Evolutionary conservation across 768 basidiomycete species (phyloP).

Genomic region (Podaxis pistillaris): DNA sequence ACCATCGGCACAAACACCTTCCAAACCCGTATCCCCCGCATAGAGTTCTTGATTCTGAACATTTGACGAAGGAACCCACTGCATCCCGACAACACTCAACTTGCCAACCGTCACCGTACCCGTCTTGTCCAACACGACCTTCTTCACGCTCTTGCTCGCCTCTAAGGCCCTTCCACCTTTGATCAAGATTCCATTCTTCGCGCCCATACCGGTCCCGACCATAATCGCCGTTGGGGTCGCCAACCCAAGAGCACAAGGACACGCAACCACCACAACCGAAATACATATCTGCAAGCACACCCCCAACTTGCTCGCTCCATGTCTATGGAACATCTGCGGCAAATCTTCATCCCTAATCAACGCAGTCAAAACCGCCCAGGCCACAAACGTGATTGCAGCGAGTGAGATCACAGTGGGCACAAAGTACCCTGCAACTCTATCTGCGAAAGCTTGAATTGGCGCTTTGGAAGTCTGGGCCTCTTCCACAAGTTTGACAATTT

Average conservation of each 20-base stretch:
- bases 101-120: conserved; percentile 98
- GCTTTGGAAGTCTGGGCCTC: conserved; percentile 98
- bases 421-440: conserved; percentile 92
- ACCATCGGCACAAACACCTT: conserved; percentile 59
- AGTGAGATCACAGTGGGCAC: conserved; percentile 90
- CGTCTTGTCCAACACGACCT: conserved; percentile 93
- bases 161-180: conserved; percentile 96
- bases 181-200: conserved; percentile 95
- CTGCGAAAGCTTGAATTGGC: conserved; percentile 96
- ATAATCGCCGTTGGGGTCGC: conserved; percentile 98
- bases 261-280: conserved; percentile 96
- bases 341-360: conserved; percentile 55
- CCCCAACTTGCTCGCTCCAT: conserved; percentile 82
- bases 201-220: conserved; percentile 98
- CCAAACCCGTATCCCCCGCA: conserved; percentile 41
- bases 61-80: conserved; percentile 58
- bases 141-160: conserved; percentile 78
- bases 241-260: conserved; percentile 94
- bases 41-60: conserved; percentile 36
- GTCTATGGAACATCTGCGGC: conserved; percentile 80
- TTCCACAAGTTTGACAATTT: conserved; percentile 96
- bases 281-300: conserved; percentile 97
- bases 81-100: conserved; percentile 71
- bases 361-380: conserved; percentile 77
- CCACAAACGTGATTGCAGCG: conserved; percentile 74